Conservation (phyloP, 176 grass and related monocot species). For the Rhynchospora tenuis region DNA sequence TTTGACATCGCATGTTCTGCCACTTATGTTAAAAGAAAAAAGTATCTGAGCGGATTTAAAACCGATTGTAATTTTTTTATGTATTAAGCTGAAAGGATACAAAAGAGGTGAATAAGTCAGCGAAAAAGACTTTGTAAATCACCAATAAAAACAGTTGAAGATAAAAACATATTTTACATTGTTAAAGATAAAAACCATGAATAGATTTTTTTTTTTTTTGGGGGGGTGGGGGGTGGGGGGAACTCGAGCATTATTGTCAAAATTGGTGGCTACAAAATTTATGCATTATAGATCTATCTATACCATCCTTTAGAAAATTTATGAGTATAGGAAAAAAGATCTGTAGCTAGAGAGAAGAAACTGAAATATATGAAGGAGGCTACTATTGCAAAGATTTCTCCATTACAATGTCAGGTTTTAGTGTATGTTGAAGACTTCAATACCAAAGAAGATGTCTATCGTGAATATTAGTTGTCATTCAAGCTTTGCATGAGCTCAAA, state of each 20-base stretch:
- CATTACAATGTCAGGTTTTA: neutral
- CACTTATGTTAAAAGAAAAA: too few relatives aligned
- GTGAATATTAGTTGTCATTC: conserved; percentile 30
- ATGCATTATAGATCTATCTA: neutral
- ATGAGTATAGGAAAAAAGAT: neutral
- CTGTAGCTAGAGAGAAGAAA: neutral
- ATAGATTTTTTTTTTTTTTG: too few relatives aligned
- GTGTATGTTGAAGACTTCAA: neutral
- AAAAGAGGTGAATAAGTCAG: too few relatives aligned
- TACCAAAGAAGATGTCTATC: neutral
- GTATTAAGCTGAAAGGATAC: too few relatives aligned
- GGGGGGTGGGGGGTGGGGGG: too few relatives aligned
- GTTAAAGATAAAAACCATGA: too few relatives aligned
- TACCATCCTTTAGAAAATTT: neutral
- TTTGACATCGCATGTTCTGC: too few relatives aligned
- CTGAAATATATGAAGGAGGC: neutral
- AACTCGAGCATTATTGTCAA: neutral
- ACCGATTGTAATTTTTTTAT: too few relatives aligned
- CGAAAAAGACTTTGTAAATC: too few relatives aligned
- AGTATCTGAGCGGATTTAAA: too few relatives aligned
- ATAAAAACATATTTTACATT: too few relatives aligned
- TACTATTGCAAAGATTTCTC: neutral
- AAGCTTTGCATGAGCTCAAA: conserved; percentile 80
- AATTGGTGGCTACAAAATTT: neutral
- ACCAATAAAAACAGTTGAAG: too few relatives aligned